Evolutionary conservation across 257 asterid species (phyloP), one percentile per base, ranked within the genome.

Genomic region (Eustoma russellianum): DNA sequence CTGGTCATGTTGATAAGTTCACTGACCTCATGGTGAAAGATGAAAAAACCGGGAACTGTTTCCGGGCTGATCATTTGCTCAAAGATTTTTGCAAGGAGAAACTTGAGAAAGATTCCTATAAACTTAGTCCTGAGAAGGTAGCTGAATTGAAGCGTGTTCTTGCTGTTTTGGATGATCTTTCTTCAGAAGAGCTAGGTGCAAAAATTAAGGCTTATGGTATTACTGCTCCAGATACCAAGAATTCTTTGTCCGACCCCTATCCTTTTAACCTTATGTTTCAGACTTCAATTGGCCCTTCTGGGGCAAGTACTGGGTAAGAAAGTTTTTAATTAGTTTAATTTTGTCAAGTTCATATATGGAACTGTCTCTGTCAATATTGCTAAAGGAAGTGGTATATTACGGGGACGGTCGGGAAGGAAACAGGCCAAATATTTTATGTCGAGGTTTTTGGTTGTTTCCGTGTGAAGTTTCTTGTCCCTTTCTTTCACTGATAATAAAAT

Each of bases 1-100:
- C 95, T 1, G 95, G 95, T 38, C 95, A 86, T 53, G 93, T 86
- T 58, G 95, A 86, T 17, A 82, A 82, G 79, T 86, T 86, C 60
- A 86, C 95, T 54, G 95, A 86, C 69, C 90, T 86, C 44, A 85
- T 85, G 95, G 95, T 80, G 45, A 85, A 85, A 63, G 95, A 85
- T 33, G 81, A 70, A 28, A 82, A 78, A 56, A 82, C 93, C 0
- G 93, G 95, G 17, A 65, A 72, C n/a, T 85, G 89, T 67, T 82
- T 63, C 57, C 69, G 95, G 61, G 95, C 90, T 9, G 95, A 82
- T 66, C 95, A 85, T 59, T 66, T 85, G 76, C 79, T 85, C 38
- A 85, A 82, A 77, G 93, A 82, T 53, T 63, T 63, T 56, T 85
- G 95, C 63, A 85, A 78, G 57, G 93, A 82, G 33, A 85, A 82